Conservation (phyloP, 768 basidiomycete species). For the Aureoboletus auriporus region DNA sequence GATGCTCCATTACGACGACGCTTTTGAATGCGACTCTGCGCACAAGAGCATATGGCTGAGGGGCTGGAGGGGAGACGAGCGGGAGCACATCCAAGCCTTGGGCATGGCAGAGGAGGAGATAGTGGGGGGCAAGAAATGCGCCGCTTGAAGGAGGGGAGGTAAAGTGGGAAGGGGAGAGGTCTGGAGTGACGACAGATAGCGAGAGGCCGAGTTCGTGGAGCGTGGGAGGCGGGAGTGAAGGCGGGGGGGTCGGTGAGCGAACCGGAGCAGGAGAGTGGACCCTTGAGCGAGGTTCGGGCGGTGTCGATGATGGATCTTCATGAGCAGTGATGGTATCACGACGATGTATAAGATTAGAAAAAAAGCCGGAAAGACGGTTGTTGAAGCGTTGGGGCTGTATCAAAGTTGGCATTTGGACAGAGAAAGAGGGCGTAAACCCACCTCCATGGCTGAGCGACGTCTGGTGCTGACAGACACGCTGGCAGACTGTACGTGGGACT, state of each 20-base stretch:
- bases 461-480: conserved; percentile 25
- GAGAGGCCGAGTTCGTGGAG: conserved; percentile 74
- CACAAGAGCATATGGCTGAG: conserved; percentile 77
- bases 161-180: conserved; percentile 73
- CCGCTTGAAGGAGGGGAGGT: conserved; percentile 73
- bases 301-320: conserved; percentile 30
- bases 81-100: conserved; percentile 88
- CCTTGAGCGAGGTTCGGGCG: conserved; percentile 42
- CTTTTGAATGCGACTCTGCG: conserved; percentile 79
- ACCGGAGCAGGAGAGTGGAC: conserved; percentile 50
- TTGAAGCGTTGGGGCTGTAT: conserved; percentile 51
- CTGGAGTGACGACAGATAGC: conserved; percentile 60
- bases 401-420: not conserved
- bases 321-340: conserved; percentile 46
- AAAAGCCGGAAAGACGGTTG: conserved; percentile 82
- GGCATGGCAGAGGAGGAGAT: conserved; percentile 77
- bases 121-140: conserved; percentile 77
- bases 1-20: conserved; percentile 91
- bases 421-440: conserved; percentile 26
- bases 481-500: conserved; percentile 5
- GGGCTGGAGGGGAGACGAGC: conserved; percentile 65
- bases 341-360: conserved; percentile 73
- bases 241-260: conserved; percentile 68
- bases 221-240: conserved; percentile 64
- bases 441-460: conserved; percentile 57